A percentile compares a stretch with the other conserved stretches of the same genome.
Evolutionary conservation across 768 basidiomycete genomes (phyloP).

Genomic region (Crucibulum laeve): DNA sequence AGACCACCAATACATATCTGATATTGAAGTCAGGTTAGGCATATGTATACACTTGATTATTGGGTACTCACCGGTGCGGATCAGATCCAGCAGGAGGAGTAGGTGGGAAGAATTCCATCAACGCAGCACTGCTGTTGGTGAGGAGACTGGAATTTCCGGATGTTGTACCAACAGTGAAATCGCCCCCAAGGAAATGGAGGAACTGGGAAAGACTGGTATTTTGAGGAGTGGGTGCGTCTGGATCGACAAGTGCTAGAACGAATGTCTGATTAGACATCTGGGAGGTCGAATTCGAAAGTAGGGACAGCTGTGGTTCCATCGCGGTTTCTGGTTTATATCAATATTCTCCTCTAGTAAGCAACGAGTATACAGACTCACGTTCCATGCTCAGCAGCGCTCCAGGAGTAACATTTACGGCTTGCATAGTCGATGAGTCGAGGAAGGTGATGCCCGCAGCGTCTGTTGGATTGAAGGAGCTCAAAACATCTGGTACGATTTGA

Average conservation of each 20-base stretch:
- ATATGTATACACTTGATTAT: slow-evolving; percentile 8
- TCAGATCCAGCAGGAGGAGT: slow-evolving; percentile 35
- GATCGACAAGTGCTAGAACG: slow-evolving; percentile 37
- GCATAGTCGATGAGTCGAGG: slow-evolving; percentile 23
- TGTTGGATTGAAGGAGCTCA: slow-evolving; percentile 32
- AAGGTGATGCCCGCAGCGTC: slow-evolving; percentile 32
- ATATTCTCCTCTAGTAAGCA: not conserved
- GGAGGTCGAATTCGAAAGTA: slow-evolving; percentile 19
- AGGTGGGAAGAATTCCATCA: slow-evolving; percentile 34
- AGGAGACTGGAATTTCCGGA: slow-evolving; percentile 21
- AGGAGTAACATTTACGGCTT: slow-evolving; percentile 25
- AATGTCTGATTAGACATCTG: slow-evolving; percentile 20
- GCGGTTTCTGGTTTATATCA: slow-evolving; percentile 22
- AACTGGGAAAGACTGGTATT: slow-evolving; percentile 29
- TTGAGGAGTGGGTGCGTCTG: slow-evolving; percentile 38
- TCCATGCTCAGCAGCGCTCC: slow-evolving; percentile 29
- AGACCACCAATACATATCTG: slow-evolving; percentile 32
- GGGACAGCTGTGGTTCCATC: slow-evolving; percentile 24
- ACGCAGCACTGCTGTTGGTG: slow-evolving; percentile 31
- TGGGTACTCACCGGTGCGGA: slow-evolving; percentile 33
- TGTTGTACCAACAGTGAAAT: slow-evolving; percentile 23
- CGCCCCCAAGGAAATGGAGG: slow-evolving; percentile 36
- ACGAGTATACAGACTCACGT: slow-evolving; percentile 21
- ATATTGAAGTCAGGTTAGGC: slow-evolving; percentile 6
- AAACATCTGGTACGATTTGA: slow-evolving; percentile 35